Base-by-base conservation (phyloP, 2,329 filamentous ascomycete genomes). In the Verticillium longisporum region DNA sequence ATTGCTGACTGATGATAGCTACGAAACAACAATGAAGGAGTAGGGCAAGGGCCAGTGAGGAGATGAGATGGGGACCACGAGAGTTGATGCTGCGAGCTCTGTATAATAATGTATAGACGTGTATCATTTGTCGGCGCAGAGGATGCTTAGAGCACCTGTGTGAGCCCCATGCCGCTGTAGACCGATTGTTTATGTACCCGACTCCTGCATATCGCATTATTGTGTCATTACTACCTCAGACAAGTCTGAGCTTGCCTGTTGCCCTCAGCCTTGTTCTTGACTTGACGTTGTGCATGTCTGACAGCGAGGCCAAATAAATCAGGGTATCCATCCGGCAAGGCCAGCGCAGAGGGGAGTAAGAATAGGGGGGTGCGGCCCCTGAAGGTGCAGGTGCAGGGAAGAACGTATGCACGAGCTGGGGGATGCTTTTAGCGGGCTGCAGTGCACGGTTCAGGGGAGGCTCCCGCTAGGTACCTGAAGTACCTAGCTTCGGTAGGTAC, bases 11-110 rank as follows among this genome's bases (percentile, higher is more conserved):
- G 45, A 10, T 38, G 61, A 33, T 64, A 85, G 83, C 70, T 85
- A 91, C 66, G 88, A 91, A 76, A 82, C 88, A 34, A 84, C 82
- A 5, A 82, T 74, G 57, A 86, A 81, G 70, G 78, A 83, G 15
- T 33, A 55, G 21, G 41, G n/a, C n/a, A n/a, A 21, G 7, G n/a
- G 38, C 59, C 57, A 34, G 37, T 31, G 31, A 26, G 21, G n/a
- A 14, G 31, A 32, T 26, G 37, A 38, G 26, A 18, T 9, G 15
- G 18, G 36, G 18, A 26, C 26, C 26, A 26, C 26, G 26, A 26
- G 26, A 26, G 34, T 37, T 21, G 26, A 6, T 9, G 34, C 15
- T 26, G 38, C 31, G 55, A 33, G 36, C 26, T 31, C 21, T 62
- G 61, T 60, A 62, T 58, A 60, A 45, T 61, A 56, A 54, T 61